Evolutionary conservation across 1,139 yeast genomes (phyloP), one percentile per base, ranked within the genome.

Genomic region (Ashbya aceris): DNA sequence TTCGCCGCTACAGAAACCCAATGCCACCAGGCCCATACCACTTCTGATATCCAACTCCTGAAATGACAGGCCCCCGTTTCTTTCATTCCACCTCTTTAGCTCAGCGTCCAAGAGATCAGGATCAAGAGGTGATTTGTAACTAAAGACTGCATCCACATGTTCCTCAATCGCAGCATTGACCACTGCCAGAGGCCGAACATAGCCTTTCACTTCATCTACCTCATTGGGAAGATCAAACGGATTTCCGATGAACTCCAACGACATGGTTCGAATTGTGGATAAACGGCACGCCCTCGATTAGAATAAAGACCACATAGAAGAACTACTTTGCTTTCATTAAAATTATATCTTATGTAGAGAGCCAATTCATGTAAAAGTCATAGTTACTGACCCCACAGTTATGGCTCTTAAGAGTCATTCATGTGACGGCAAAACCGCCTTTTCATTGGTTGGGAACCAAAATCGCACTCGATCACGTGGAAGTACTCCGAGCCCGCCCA

Each of bases 11-110:
- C 79, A 66, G 65, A 79, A 87, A 23, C 96, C 97, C 44, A 84
- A 68, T 41, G 91, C 70, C 33, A 85, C 76, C 51, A 78, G 74
- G 37, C 91, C 84, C 28, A 96, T 94, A 52, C 96, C 97, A 2
- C 83, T 70, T 60, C 96, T 76, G 38, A 85, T 76, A 59, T 87
- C 87, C 47, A 86, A 35, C 41, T 60, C 63, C 34, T 53, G 52
- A 30, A 72, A 55, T 71, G 69, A 60, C 73, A 71, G 54, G 86
- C 89, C 42, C 76, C 76, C 34, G 62, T 65, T 73, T 36, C 68
- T 66, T 38, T 73, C 61, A 8, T 33, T 28, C 95, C 95, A 85
- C 41, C 71, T 62, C 50, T 70, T 69, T 49, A 84, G 61, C 39
- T 79, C 72, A 14, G 73, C 65, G 57, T 83, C 91, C 41, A 83